Conservation (phyloP, 2,329 filamentous ascomycete species). For the Juglanconis sp. region DNA sequence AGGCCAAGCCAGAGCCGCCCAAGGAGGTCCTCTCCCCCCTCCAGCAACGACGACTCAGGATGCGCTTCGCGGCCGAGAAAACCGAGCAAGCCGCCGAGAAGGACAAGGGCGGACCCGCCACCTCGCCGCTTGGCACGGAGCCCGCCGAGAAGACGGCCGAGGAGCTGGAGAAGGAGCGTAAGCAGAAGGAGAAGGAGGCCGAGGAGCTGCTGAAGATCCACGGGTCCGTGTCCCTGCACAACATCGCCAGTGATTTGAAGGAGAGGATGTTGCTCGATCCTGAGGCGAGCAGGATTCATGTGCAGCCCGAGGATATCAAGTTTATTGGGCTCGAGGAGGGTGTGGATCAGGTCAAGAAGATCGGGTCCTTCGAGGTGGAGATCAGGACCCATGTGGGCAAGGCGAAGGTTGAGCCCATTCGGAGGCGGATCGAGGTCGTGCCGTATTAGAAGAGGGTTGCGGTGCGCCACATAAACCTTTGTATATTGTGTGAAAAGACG, state of each 20-base stretch:
- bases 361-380: constrained; percentile 38
- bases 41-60: not conserved
- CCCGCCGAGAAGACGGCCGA: not conserved
- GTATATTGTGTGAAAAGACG: no score
- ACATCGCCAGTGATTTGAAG: constrained; percentile 34
- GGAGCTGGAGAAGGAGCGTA: constrained; percentile 38
- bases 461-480: no score
- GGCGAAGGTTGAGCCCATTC: constrained; percentile 28
- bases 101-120: not conserved
- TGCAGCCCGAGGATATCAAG: constrained; percentile 33
- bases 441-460: constrained; percentile 22
- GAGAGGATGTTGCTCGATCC: constrained; percentile 30
- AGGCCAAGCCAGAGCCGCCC: constrained; percentile 14
- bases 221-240: constrained; percentile 39
- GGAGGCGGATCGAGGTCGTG: constrained; percentile 33
- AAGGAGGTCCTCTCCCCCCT: constrained; percentile 24
- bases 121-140: not conserved
- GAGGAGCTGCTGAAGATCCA: constrained; percentile 31
- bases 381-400: constrained; percentile 28
- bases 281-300: constrained; percentile 31
- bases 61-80: not conserved
- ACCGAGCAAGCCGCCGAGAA: constrained; percentile 6
- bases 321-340: constrained; percentile 31
- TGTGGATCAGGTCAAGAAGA: constrained; percentile 37
- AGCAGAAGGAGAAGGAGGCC: constrained; percentile 9